These are phyloP conservation scores for Hydrangea macrophylla DNA, from an alignment of 148 eudicot species.

Conservation along the genomic window DNA sequence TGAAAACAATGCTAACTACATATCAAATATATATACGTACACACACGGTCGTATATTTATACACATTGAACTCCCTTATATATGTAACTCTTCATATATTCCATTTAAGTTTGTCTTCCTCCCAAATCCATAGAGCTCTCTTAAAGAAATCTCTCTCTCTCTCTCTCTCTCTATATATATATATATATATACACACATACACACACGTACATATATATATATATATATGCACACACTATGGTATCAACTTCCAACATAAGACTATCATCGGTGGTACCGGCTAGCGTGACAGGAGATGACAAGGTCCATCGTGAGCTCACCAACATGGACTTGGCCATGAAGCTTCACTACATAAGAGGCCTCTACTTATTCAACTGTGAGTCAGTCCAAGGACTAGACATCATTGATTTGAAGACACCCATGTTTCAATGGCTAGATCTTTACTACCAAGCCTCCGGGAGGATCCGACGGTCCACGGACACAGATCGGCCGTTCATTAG, in stretches of 20 bases:
- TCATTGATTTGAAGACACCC: slow-evolving; percentile 29
- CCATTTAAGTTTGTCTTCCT: no score
- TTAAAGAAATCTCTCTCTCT: no score
- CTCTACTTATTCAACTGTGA: slow-evolving; percentile 48
- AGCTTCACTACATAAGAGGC: slow-evolving; percentile 51
- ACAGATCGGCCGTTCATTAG: slow-evolving; percentile 44
- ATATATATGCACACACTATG: slow-evolving; percentile 1
- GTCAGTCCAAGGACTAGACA: slow-evolving; percentile 17
- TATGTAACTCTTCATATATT: no score
- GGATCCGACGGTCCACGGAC: slow-evolving; percentile 40
- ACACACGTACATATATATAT: no score
- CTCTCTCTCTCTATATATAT: no score
- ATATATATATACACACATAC: no score
- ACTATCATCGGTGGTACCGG: slow-evolving; percentile 62
- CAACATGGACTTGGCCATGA: slow-evolving; percentile 54
- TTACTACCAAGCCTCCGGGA: slow-evolving; percentile 42
- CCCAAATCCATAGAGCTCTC: no score
- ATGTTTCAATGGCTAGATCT: slow-evolving; percentile 34
- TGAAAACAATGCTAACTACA: no score
- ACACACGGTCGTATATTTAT: no score
- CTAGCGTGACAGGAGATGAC: slow-evolving; percentile 34
- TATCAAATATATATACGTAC: no score
- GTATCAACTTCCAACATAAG: slow-evolving; percentile 16
- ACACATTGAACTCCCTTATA: no score
- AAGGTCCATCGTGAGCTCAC: slow-evolving; percentile 40